Base-by-base conservation (phyloP, 192 early-diverging fungal species). In the Podochytrium sp. region DNA sequence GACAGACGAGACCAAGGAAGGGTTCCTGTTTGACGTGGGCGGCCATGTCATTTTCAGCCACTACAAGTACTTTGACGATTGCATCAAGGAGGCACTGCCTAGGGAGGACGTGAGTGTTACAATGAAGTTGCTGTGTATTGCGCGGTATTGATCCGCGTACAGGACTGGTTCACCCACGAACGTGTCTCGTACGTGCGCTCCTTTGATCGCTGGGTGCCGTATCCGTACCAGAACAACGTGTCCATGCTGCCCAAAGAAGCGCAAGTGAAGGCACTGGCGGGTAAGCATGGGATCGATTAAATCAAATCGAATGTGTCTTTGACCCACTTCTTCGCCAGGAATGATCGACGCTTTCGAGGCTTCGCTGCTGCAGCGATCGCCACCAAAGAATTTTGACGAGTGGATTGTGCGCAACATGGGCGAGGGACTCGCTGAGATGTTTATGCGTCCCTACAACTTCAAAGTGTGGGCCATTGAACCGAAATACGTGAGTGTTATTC, bases 181-280 rank as follows among this genome's bases (percentile, higher is more conserved):
- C 78, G 78, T 27, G 73, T 75, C 20, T 79, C 78, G 10, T 75
- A 75, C 41, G 78, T 79, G 35, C 78, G 78, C 42, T 75, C 65
- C 30, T 56, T 58, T 30, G 73, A 59, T 47, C 43, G 49, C 47
- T 79, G 78, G 78, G 73, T 79, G 16, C 78, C 78, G 4, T 79
- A 79, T 41, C 78, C 78, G 25, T 79, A 75, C 73, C 78, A 79
- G 57, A 79, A 79, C 78, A 79, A 79, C 66, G 68, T 79, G 10
- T 66, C 78, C 40, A 70, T 70, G 78, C 67, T 79, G 64, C 78
- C 78, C 10, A 75, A 79, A 50, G 56, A 74, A 43, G 72, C 57
- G 33, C 72, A 75, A 52, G 78, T 75, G 29, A 62, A 53, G 58
- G 74, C 72, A 43, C 43, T 79, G 14, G 10, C 55, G 25, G n/a